Evolutionary conservation across 169 alveolate genomes (phyloP).

Genomic region (Plasmodium gallinaceum): DNA sequence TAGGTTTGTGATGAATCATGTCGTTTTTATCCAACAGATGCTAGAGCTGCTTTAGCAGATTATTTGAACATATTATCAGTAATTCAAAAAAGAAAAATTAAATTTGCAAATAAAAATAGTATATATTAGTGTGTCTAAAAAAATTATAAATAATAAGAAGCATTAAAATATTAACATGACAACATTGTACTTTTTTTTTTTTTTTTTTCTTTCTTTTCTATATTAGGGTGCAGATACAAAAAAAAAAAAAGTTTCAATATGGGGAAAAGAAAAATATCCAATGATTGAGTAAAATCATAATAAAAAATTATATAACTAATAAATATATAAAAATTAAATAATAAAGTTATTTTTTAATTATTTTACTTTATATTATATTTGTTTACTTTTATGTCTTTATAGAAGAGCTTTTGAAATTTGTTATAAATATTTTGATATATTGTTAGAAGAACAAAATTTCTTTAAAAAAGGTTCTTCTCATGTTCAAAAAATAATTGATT

Average conservation of each 20-base stretch:
- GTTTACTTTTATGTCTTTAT: neutral
- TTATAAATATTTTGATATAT: conserved; percentile 54
- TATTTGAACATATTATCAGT: conserved; percentile 69
- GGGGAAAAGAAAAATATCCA: conserved; percentile 73
- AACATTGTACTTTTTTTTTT: neutral
- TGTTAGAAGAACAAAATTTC: conserved; percentile 79
- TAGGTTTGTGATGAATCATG: conserved; percentile 74
- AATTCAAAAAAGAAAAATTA: conserved; percentile 14
- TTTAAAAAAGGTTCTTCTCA: conserved; percentile 66
- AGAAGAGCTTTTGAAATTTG: conserved; percentile 80
- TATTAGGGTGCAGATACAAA: conserved; percentile 45
- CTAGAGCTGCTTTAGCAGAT: conserved; percentile 69
- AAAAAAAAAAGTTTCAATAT: conserved; percentile 61
- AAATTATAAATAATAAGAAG: neutral
- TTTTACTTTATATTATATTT: neutral
- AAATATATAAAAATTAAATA: neutral
- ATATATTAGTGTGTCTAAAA: neutral
- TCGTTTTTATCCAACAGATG: conserved; percentile 62
- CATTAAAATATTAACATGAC: no score
- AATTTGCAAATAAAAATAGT: neutral
- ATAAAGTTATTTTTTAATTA: neutral
- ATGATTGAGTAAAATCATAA: conserved; percentile 55
- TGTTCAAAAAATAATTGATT: conserved; percentile 62
- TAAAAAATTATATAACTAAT: neutral
- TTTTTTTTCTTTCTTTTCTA: neutral